phyloP scores from a whole-genome alignment of 139 green algal genomes.

The Micromonas pusilla region DNA sequence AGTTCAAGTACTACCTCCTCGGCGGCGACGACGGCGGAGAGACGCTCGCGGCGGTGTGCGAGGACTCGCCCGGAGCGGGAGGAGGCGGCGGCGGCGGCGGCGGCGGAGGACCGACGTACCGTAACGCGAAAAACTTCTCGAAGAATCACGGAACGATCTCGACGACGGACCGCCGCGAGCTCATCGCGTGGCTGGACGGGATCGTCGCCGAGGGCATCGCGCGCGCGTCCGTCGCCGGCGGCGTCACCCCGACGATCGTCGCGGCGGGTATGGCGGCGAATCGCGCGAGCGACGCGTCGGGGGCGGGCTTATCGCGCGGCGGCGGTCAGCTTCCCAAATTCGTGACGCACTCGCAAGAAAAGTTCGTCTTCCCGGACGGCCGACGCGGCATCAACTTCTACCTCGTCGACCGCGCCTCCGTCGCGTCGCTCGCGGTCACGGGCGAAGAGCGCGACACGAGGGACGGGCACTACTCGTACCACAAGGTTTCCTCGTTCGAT shows the following conservation, averaged over 20 bases:
- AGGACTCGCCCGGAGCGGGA: too few species aligned
- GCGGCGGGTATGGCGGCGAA: too few species aligned
- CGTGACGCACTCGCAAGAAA: slow-evolving; percentile 23
- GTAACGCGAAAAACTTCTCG: not conserved
- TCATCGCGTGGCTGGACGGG: not conserved
- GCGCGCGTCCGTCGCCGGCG: not conserved
- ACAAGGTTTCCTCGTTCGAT: slow-evolving; percentile 44
- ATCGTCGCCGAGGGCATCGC: not conserved
- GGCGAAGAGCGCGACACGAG: slow-evolving; percentile 58
- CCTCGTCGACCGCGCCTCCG: slow-evolving; percentile 52
- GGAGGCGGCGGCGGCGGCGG: too few species aligned
- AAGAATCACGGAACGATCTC: not conserved
- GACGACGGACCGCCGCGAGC: not conserved
- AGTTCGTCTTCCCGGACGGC: slow-evolving; percentile 1
- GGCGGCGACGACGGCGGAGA: not conserved
- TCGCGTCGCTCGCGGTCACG: slow-evolving; percentile 48
- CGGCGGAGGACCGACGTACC: not conserved
- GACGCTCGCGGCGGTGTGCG: not conserved
- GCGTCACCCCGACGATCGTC: not conserved
- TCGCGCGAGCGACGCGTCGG: not conserved
- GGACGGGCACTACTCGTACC: slow-evolving; percentile 66
- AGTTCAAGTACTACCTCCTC: not conserved
- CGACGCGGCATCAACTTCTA: slow-evolving; percentile 42
- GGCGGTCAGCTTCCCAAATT: not conserved
- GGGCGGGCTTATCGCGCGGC: not conserved